Evolutionary conservation across 306 rosid genomes (phyloP), one percentile per base, ranked within the genome.

Genomic region (Gastrolobium villosum): DNA sequence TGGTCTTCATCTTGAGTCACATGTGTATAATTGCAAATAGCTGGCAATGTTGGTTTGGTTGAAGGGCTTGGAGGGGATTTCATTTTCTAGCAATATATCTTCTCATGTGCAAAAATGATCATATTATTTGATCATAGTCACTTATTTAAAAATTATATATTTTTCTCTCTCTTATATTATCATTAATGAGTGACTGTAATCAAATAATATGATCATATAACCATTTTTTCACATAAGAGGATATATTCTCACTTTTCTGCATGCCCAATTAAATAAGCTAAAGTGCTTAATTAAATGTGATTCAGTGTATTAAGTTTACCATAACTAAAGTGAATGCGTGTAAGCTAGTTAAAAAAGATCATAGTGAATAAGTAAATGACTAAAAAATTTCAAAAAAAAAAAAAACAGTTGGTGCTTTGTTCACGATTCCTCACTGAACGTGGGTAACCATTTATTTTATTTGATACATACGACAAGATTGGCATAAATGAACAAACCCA

Each of bases 301-400:
- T 81, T 81, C 77, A 81, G 1, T 39, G 81, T 68, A 81, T 59
- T 37, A 5, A 39, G 61, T 31, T 61, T 40, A 59, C 15, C 4
- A 26, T 3, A 44, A 20, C 37, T 6, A 26, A 41, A n/a, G 44
- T 0, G 56, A 36, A 45, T n/a, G 35, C 15, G 5, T 32, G 9
- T 1, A 44, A 45, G 26, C 14, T 14, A 5, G 48, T 57, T 55
- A 13, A n/a, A 35, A 66, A 44, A 41, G 1, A 37, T n/a, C 31
- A 15, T 61, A 46, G 35, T 9, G 52, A 32, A 62, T 20, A 62
- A 49, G 57, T 13, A 36, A 11, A 14, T 44, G 26, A 32, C 32
- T 2, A 1, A 5, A 62, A 61, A 0, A 0, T 46, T 46, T 40
- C 9, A 65, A 53, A 11, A 37, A 20, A 0, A 20, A 4, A 11